Percentiles rank a stretch among this genome's conserved stretches.
These are phyloP conservation scores for Phoma herbarum DNA, from an alignment of 2,329 filamentous ascomycete species.

Conservation along the genomic window DNA sequence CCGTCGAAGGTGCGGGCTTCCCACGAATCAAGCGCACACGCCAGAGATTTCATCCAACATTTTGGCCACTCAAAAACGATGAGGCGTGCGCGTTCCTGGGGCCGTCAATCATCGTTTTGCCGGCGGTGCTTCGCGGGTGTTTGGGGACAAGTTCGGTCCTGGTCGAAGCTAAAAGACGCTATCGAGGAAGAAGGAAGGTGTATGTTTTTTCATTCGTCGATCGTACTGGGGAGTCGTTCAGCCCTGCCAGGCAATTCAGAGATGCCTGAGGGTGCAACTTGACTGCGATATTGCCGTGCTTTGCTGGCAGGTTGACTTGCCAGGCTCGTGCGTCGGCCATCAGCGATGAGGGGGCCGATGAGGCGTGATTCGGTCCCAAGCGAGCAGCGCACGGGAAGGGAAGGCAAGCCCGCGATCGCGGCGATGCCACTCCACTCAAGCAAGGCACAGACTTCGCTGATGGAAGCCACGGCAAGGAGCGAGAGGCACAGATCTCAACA, in stretches of 20 bases:
- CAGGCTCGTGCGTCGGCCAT: background rate
- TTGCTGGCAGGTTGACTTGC: conserved; percentile 9
- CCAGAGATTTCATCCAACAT: background rate
- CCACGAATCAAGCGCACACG: background rate
- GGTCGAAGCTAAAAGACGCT: background rate
- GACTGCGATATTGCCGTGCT: conserved; percentile 9
- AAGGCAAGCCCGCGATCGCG: background rate
- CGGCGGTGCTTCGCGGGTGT: conserved; percentile 10
- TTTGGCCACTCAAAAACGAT: conserved; percentile 4
- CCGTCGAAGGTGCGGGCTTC: background rate
- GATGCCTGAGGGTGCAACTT: conserved; percentile 2
- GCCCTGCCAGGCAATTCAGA: conserved; percentile 5
- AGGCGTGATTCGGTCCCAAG: background rate
- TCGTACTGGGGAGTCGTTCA: conserved; percentile 10
- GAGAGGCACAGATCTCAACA: conserved; percentile 11
- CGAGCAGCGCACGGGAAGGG: background rate
- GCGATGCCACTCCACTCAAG: conserved; percentile 1
- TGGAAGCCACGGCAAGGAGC: conserved; percentile 12
- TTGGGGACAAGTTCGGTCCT: conserved; percentile 10
- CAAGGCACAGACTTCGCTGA: conserved; percentile 9
- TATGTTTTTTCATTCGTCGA: background rate
- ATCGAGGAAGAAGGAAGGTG: background rate
- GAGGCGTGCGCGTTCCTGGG: conserved; percentile 17
- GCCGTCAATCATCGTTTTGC: conserved; percentile 7
- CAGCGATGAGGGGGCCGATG: background rate